phyloP scores from a whole-genome alignment of 2,329 filamentous ascomycete genomes.

The Cadophora sp. region DNA sequence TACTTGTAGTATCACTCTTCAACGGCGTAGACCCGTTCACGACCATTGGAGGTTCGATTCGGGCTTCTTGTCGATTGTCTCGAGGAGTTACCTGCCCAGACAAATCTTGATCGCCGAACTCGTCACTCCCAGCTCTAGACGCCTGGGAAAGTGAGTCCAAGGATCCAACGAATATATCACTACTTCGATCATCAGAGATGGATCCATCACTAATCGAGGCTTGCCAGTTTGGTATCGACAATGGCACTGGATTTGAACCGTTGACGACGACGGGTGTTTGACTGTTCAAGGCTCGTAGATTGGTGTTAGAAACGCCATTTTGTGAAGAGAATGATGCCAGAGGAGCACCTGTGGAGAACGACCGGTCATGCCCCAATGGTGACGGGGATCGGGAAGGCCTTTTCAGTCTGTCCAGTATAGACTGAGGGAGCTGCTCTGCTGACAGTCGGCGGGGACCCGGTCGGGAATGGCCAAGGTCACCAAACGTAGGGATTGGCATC shows the following conservation, averaged over 20 bases:
- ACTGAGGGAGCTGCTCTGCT: constrained; percentile 45
- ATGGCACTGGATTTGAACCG: constrained; percentile 41
- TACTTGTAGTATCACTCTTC: constrained; percentile 19
- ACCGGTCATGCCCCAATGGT: constrained; percentile 45
- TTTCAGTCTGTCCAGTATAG: constrained; percentile 43
- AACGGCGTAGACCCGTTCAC: constrained; percentile 39
- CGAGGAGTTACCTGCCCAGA: constrained; percentile 41
- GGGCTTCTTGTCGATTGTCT: constrained; percentile 31
- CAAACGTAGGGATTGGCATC: constrained; percentile 43
- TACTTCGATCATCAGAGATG: constrained; percentile 37
- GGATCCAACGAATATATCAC: constrained; percentile 37
- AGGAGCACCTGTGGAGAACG: constrained; percentile 41
- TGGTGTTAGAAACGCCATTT: constrained; percentile 39
- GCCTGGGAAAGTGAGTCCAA: constrained; percentile 41
- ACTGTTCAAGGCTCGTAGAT: constrained; percentile 39
- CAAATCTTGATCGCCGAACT: constrained; percentile 34
- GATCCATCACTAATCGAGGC: constrained; percentile 38
- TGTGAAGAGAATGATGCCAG: constrained; percentile 33
- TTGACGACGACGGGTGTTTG: constrained; percentile 44
- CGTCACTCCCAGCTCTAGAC: constrained; percentile 38
- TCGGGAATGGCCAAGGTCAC: constrained; percentile 40
- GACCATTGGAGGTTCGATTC: constrained; percentile 35
- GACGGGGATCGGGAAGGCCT: constrained; percentile 46
- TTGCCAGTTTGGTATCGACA: constrained; percentile 41
- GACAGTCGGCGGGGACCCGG: constrained; percentile 38